Base-by-base conservation (phyloP, 2,329 filamentous ascomycete species). In the Fusarium vanettenii region DNA sequence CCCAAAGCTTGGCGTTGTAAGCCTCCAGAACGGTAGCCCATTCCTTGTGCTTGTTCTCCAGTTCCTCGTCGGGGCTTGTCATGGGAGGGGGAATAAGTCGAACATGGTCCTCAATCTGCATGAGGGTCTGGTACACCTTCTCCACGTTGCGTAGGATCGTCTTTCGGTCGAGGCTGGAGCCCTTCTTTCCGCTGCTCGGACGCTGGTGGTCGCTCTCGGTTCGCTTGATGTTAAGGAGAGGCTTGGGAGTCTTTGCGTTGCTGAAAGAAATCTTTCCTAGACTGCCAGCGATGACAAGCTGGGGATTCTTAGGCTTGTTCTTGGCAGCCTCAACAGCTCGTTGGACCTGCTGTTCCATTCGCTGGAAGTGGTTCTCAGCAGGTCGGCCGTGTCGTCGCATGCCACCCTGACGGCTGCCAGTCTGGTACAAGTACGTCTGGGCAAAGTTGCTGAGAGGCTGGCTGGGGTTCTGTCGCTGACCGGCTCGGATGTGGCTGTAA, bases 291-390 rank as follows among this genome's bases (percentile, higher is more conserved):
- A 99, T 96, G 22, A 98, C 95, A 10, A 99, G 89, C 82, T 98
- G 95, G 80, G 97, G 97, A 81, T 97, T 98, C 88, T 99, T 99
- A 14, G 97, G 97, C 84, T 97, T 96, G 70, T 95, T 94, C 86
- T 98, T 99, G 62, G 97, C 97, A 1, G 97, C 97, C 81, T 99
- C 97, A 1, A 99, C 97, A 27, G 97, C 97, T 66, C 97, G 92
- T 82, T 98, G 96, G 14, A 99, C 97, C 83, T 99, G 97, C 84
- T 99, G 97, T 83, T 99, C 96, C 97, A 99, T 99, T 65, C 97
- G 93, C 82, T 98, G 97, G 86, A 98, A 94, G 80, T 99, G 97
- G 81, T 98, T 99, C 82, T 99, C 97, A 20, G 94, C 95, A 50
- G 93, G 94, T 69, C 95, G 90, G 70, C 92, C 91, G 76, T 97